Evolutionary conservation across 495 filamentous ascomycete genomes (phyloP).

Genomic region (Umbilicaria muhlenbergii): DNA sequence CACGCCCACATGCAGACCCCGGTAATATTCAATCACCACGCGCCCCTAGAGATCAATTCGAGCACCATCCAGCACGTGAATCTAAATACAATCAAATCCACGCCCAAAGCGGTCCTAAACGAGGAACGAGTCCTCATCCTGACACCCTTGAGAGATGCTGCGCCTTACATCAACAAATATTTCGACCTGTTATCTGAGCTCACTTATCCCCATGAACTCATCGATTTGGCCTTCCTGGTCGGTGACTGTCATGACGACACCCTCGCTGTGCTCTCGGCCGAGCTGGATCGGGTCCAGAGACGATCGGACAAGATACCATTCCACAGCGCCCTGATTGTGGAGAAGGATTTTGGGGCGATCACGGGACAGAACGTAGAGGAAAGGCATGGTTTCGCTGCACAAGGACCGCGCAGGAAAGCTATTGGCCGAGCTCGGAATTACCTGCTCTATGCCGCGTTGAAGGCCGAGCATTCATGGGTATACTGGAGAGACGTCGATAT

Average conservation of each 20-base stretch:
- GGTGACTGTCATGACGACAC: constrained; percentile 86
- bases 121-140: constrained; percentile 87
- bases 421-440: constrained; percentile 89
- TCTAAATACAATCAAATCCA: constrained; percentile 75
- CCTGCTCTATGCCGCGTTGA: constrained; percentile 67
- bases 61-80: constrained; percentile 62
- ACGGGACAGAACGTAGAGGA: constrained; percentile 59
- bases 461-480: constrained; percentile 92
- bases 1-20: constrained; percentile 77
- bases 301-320: constrained; percentile 64
- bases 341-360: constrained; percentile 74
- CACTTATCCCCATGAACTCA: constrained; percentile 87
- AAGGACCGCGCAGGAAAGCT: constrained; percentile 78
- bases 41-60: constrained; percentile 68
- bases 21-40: constrained; percentile 90
- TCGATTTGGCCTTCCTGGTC: constrained; percentile 90
- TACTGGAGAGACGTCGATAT: constrained; percentile 99
- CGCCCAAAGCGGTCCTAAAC: constrained; percentile 57
- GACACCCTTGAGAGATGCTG: constrained; percentile 84
- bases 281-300: constrained; percentile 80
- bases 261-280: constrained; percentile 57
- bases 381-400: constrained; percentile 72
- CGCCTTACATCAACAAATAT: constrained; percentile 64
- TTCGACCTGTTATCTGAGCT: constrained; percentile 85
- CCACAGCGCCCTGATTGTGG: constrained; percentile 62